phyloP scores from a whole-genome alignment of 1,284 basidiomycete genomes.

The Wallemia ichthyophaga region DNA sequence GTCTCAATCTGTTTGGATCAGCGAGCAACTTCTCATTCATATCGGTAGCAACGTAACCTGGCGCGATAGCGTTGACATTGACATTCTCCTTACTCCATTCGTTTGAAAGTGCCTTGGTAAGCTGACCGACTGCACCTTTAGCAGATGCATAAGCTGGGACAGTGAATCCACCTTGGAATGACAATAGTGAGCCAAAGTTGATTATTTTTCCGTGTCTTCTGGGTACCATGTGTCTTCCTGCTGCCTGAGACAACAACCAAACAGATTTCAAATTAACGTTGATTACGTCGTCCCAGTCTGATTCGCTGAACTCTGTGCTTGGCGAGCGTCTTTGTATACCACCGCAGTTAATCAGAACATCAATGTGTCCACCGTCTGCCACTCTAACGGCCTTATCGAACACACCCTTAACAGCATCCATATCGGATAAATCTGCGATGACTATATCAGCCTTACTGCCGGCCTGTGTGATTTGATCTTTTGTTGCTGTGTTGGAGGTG shows the following conservation, averaged over 20 bases:
- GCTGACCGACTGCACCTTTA: slow-evolving; percentile 33
- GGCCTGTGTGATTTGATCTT: slow-evolving; percentile 26
- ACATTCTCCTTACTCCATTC: slow-evolving; percentile 55
- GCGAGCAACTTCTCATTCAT: slow-evolving; percentile 52
- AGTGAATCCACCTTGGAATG: slow-evolving; percentile 46
- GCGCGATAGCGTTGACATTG: slow-evolving; percentile 65
- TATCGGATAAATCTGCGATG: slow-evolving; percentile 41
- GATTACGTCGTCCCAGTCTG: slow-evolving; percentile 67
- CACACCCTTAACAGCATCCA: slow-evolving; percentile 30
- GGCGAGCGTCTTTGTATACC: slow-evolving; percentile 71
- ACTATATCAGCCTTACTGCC: slow-evolving; percentile 23
- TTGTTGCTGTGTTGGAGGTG: slow-evolving; percentile 17
- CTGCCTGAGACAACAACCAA: slow-evolving; percentile 43
- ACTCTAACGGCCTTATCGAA: slow-evolving; percentile 32
- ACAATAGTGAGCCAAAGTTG: slow-evolving; percentile 45
- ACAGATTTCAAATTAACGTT: slow-evolving; percentile 45
- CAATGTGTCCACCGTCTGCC: slow-evolving; percentile 28
- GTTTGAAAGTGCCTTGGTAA: slow-evolving; percentile 20
- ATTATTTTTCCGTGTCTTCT: slow-evolving; percentile 42
- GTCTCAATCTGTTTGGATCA: slow-evolving; percentile 40
- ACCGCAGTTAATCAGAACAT: slow-evolving; percentile 76
- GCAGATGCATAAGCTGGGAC: slow-evolving; percentile 78
- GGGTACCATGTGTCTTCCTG: slow-evolving; percentile 48
- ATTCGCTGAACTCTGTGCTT: slow-evolving; percentile 47
- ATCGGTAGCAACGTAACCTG: slow-evolving; percentile 74